These are phyloP conservation scores for Bipolaris bicolor DNA, from an alignment of 2,329 filamentous ascomycete genomes.

Conservation along the genomic window DNA sequence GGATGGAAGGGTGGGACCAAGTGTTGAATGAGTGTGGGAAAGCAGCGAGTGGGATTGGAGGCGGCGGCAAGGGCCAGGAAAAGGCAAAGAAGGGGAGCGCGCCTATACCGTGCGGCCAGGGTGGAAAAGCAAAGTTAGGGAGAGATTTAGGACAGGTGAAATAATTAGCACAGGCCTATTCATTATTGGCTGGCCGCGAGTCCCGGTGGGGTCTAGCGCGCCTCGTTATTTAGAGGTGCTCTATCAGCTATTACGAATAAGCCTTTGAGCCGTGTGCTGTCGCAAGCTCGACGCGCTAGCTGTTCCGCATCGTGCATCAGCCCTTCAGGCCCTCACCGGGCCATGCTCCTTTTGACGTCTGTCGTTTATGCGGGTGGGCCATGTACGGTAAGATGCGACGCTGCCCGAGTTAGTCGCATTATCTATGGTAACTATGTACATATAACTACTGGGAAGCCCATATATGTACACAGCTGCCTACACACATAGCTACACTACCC, in stretches of 20 bases:
- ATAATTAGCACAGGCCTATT: conserved; percentile 41
- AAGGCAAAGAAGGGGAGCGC: conserved; percentile 9
- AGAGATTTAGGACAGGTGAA: conserved; percentile 18
- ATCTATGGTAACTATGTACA: not conserved
- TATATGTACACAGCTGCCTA: too few relatives aligned
- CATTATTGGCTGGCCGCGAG: conserved; percentile 33
- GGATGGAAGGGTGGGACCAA: too few relatives aligned
- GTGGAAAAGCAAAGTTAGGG: conserved; percentile 20
- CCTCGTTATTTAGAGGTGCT: conserved; percentile 31
- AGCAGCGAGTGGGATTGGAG: conserved; percentile 3
- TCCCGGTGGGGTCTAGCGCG: conserved; percentile 34
- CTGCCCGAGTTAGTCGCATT: not conserved
- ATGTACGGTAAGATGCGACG: not conserved
- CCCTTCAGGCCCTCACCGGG: not conserved
- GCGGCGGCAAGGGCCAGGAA: conserved; percentile 1
- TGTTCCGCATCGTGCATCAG: conserved; percentile 8
- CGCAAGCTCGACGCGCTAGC: conserved; percentile 25
- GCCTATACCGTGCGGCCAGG: conserved; percentile 5
- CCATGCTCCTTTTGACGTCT: not conserved
- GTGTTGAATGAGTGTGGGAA: not conserved
- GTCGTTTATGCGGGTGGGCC: not conserved
- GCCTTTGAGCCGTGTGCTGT: conserved; percentile 24
- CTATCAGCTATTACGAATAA: conserved; percentile 40
- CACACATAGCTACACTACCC: too few relatives aligned
- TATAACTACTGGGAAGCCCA: too few relatives aligned